A percentile compares a stretch with the other conserved stretches of the same genome.
Conservation (phyloP, 23 red algal species). For the Gracilaria domingensis region DNA sequence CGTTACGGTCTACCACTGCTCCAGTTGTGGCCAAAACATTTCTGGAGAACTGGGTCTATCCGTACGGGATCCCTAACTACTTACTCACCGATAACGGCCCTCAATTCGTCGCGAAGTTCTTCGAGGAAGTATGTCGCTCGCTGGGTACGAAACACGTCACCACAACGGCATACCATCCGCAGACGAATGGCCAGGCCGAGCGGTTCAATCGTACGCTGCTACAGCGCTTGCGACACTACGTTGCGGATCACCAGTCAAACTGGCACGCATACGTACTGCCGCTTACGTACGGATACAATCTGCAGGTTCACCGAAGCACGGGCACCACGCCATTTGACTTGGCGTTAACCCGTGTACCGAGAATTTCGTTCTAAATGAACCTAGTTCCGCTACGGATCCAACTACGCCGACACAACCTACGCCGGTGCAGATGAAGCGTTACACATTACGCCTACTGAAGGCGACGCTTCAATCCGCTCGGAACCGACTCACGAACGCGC, state of each 20-base stretch:
- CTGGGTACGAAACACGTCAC: background rate
- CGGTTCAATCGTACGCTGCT: too few species aligned
- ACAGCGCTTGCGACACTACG: too few species aligned
- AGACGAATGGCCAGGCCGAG: too few species aligned
- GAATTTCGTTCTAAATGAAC: background rate
- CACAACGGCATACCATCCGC: too few species aligned
- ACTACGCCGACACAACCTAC: background rate
- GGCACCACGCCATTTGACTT: conserved; percentile 29
- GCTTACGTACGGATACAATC: conserved; percentile 25
- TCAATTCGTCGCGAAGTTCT: background rate
- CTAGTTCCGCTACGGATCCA: background rate
- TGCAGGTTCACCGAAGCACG: conserved; percentile 9
- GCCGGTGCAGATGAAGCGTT: background rate
- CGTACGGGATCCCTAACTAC: background rate
- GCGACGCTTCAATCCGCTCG: conserved; percentile 3
- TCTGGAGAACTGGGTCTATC: background rate
- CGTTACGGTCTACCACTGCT: conserved; percentile 10
- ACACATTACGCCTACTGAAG: background rate
- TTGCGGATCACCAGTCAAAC: too few species aligned
- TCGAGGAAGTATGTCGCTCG: background rate
- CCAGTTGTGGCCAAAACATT: background rate
- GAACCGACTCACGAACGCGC: background rate
- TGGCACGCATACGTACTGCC: too few species aligned
- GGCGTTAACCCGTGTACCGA: conserved; percentile 16
- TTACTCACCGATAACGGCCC: background rate